phyloP scores from a whole-genome alignment of 2,329 filamentous ascomycete genomes.

The Aureobasidium vineae region DNA sequence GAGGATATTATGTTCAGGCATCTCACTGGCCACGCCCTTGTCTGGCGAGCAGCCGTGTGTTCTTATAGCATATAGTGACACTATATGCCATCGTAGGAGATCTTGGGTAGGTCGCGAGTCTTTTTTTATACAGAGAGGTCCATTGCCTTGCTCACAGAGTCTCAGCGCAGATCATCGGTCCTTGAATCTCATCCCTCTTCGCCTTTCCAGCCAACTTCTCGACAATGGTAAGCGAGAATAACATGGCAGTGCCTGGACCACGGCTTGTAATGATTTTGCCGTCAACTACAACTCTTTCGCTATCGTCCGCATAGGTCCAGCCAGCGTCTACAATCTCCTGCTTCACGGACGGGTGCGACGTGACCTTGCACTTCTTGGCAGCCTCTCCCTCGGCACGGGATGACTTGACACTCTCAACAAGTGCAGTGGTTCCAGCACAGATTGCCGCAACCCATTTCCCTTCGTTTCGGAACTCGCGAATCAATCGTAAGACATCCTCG shows the following conservation, averaged over 20 bases:
- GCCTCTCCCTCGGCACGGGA: slow-evolving; percentile 26
- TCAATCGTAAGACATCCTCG: slow-evolving; percentile 35
- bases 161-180: slow-evolving; percentile 44
- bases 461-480: slow-evolving; percentile 35
- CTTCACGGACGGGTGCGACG: slow-evolving; percentile 41
- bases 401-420: slow-evolving; percentile 35
- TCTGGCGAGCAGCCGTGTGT: too few relatives aligned
- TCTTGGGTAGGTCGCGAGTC: too few relatives aligned
- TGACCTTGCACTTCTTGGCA: slow-evolving; percentile 35
- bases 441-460: slow-evolving; percentile 41
- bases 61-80: too few relatives aligned
- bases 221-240: slow-evolving; percentile 43
- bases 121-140: too few relatives aligned
- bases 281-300: slow-evolving; percentile 39
- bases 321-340: slow-evolving; percentile 35
- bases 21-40: too few relatives aligned
- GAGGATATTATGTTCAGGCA: too few relatives aligned
- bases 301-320: slow-evolving; percentile 41
- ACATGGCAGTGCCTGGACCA: slow-evolving; percentile 42
- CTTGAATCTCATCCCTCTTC: slow-evolving; percentile 52
- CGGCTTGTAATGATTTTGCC: slow-evolving; percentile 39
- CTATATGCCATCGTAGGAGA: too few relatives aligned
- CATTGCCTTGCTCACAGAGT: slow-evolving; percentile 18
- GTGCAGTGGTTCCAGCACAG: slow-evolving; percentile 42
- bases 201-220: slow-evolving; percentile 42